phyloP scores from a whole-genome alignment of 1,284 basidiomycete species.

The Laetiporus sulphureus region DNA sequence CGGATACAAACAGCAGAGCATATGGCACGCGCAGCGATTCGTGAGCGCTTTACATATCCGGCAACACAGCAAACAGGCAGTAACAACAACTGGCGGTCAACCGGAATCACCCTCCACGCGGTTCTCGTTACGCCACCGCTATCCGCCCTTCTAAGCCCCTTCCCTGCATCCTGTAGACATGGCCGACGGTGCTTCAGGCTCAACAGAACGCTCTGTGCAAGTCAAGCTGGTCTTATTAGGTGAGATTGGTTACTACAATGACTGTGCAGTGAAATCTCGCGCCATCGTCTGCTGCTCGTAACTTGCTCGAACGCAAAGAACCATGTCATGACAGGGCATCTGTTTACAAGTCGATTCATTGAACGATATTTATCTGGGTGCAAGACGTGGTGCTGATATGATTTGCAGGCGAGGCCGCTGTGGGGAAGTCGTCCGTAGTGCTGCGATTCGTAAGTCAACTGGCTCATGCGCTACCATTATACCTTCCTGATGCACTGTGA shows the following conservation, averaged over 20 bases:
- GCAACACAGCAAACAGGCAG: conserved; percentile 8
- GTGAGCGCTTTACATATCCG: too few species aligned
- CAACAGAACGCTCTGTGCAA: conserved; percentile 80
- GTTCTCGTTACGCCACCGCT: conserved; percentile 23
- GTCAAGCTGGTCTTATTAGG: conserved; percentile 87
- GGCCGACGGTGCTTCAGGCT: conserved; percentile 65
- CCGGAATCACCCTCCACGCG: conserved; percentile 11
- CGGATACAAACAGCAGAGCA: too few species aligned
- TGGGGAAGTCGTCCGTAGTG: conserved; percentile 99
- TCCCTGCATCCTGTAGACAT: conserved; percentile 34
- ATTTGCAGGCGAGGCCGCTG: conserved; percentile 86
- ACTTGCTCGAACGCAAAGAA: too few species aligned
- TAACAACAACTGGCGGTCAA: conserved; percentile 14
- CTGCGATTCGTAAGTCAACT: conserved; percentile 86
- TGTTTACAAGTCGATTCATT: too few species aligned
- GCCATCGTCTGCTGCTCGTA: too few species aligned
- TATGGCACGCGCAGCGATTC: too few species aligned
- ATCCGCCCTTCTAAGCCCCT: conserved; percentile 13
- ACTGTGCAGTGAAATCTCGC: too few species aligned
- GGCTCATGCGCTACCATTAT: conserved; percentile 2
- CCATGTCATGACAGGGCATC: too few species aligned
- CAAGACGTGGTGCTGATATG: too few species aligned
- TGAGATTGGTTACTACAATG: conserved; percentile 27
- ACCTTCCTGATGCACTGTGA: not conserved
- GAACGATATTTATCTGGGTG: too few species aligned